Evolutionary conservation across 2,329 filamentous ascomycete genomes (phyloP).

Genomic region (Graphilbum sp.): DNA sequence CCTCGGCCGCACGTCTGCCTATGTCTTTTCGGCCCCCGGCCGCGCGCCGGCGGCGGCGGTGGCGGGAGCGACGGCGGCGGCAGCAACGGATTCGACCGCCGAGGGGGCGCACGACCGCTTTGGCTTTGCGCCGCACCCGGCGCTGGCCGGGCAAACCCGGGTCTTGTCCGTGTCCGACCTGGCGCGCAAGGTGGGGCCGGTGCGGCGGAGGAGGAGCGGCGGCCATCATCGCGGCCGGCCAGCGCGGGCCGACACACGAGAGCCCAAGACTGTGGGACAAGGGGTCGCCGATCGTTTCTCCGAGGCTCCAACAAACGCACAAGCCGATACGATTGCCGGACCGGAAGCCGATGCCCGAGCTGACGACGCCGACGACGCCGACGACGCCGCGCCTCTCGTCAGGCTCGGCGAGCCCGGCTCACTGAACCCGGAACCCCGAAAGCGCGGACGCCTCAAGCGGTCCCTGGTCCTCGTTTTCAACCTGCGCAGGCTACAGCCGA

Average conservation of each 20-base stretch:
- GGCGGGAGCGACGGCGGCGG: background rate
- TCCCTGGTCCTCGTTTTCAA: conserved; percentile 15
- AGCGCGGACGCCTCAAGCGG: conserved; percentile 16
- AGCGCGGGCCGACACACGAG: background rate
- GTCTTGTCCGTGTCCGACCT: conserved; percentile 9
- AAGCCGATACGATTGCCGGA: background rate
- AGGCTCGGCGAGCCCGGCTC: conserved; percentile 14
- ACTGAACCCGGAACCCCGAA: conserved; percentile 11
- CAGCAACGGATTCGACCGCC: background rate
- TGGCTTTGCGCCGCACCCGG: conserved; percentile 3
- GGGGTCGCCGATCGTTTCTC: too few species aligned
- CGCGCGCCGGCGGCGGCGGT: background rate
- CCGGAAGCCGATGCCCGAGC: background rate
- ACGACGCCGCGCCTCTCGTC: conserved; percentile 8
- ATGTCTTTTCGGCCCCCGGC: conserved; percentile 19
- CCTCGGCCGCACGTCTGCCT: conserved; percentile 23
- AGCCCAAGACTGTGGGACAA: too few species aligned
- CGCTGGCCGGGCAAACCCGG: background rate
- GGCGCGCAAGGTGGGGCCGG: conserved; percentile 2
- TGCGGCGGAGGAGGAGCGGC: too few species aligned
- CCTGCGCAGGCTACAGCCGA: background rate
- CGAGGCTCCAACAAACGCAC: background rate
- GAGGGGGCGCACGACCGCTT: background rate
- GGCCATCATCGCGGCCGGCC: too few species aligned
- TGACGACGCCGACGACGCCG: too few species aligned